Conservation (phyloP, 2,329 filamentous ascomycete genomes). For the Zarea fungicola region DNA sequence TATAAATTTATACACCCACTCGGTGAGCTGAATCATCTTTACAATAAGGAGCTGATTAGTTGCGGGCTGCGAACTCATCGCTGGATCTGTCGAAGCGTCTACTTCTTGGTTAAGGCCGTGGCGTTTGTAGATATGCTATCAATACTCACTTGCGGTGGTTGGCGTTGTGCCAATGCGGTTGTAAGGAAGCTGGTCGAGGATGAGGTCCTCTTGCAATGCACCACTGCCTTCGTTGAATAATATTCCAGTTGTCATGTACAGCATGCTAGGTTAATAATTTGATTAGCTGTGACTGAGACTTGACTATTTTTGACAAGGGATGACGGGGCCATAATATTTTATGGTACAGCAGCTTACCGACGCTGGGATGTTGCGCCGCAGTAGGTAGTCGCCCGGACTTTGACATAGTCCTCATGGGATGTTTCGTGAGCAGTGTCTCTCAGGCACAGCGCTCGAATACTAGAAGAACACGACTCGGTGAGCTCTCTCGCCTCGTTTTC, state of each 20-base stretch:
- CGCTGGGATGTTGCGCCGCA: conserved; percentile 15
- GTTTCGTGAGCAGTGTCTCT: background rate
- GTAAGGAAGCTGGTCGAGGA: background rate
- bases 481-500: conserved; percentile 10
- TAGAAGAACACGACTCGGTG: conserved; percentile 3
- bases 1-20: conserved; percentile 16
- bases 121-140: too few species aligned
- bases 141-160: background rate
- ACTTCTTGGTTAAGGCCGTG: background rate
- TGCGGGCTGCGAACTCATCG: background rate
- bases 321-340: too few species aligned
- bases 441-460: conserved; percentile 2
- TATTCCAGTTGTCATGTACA: background rate
- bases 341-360: conserved; percentile 10
- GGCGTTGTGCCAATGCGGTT: background rate
- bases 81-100: background rate
- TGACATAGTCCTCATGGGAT: background rate
- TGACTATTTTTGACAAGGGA: background rate
- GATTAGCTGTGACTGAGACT: too few species aligned
- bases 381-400: conserved; percentile 7
- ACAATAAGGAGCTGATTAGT: conserved; percentile 7
- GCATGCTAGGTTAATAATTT: background rate
- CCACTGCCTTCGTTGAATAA: background rate
- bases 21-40: conserved; percentile 17
- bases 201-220: background rate